Evolutionary conservation across 768 basidiomycete species (phyloP).

Genomic region (Amanita rubescens): DNA sequence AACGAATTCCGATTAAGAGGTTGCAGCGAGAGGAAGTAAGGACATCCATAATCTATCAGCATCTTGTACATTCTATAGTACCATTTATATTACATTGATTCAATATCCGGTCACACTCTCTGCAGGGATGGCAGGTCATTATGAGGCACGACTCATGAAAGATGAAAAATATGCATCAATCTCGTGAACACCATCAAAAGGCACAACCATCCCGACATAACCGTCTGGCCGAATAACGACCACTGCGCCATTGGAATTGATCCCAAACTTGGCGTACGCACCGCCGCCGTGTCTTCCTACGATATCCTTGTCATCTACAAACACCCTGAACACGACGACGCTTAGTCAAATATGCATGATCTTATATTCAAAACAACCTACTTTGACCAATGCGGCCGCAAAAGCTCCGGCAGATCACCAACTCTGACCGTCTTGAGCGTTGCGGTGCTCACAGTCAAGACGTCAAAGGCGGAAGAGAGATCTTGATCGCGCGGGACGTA

Average conservation of each 20-base stretch:
- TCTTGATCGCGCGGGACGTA: slow-evolving; percentile 21
- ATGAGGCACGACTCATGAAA: too few species aligned
- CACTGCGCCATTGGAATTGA: neutral
- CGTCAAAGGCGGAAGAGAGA: slow-evolving; percentile 35
- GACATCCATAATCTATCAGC: too few species aligned
- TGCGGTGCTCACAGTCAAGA: slow-evolving; percentile 32
- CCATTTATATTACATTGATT: too few species aligned
- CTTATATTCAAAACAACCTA: neutral
- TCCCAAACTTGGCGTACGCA: neutral
- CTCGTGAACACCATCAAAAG: neutral
- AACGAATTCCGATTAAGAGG: too few species aligned
- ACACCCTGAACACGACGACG: slow-evolving; percentile 31
- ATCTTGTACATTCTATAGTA: too few species aligned
- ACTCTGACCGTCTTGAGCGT: slow-evolving; percentile 33
- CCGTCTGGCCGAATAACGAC: neutral
- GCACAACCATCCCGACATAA: slow-evolving; percentile 2
- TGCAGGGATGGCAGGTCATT: too few species aligned
- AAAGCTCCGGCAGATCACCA: slow-evolving; percentile 36
- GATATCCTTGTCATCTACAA: too few species aligned
- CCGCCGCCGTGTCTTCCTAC: too few species aligned
- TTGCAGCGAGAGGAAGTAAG: too few species aligned
- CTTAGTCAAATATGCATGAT: neutral
- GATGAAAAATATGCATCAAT: neutral
- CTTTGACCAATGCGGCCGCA: slow-evolving; percentile 57
- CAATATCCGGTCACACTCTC: too few species aligned